Conservation (phyloP, 2,329 filamentous ascomycete genomes). For the Epichloe aotearoae region DNA sequence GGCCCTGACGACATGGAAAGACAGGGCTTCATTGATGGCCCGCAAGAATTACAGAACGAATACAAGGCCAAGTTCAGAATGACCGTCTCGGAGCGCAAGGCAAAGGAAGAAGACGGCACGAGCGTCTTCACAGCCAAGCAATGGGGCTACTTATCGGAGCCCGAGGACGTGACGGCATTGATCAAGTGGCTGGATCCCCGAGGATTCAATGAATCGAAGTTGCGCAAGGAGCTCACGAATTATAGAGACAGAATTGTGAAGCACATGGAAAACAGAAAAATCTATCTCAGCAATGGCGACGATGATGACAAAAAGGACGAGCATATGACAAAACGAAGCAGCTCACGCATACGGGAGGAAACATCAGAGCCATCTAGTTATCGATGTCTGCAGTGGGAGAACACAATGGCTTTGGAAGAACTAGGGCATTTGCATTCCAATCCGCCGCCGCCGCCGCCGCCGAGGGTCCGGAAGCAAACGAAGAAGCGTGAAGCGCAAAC, state of each 20-base stretch:
- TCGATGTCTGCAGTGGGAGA: slow-evolving; percentile 41
- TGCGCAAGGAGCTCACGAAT: slow-evolving; percentile 71
- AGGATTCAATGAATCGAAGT: slow-evolving; percentile 72
- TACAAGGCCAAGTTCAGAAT: slow-evolving; percentile 68
- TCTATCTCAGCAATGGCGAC: slow-evolving; percentile 42
- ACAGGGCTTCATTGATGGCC: slow-evolving; percentile 72
- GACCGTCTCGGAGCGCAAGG: slow-evolving; percentile 76
- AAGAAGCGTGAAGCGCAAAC: slow-evolving; percentile 34
- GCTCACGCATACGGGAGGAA: slow-evolving; percentile 32
- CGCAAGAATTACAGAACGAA: slow-evolving; percentile 55
- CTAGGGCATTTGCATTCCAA: slow-evolving; percentile 44
- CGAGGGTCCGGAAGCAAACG: slow-evolving; percentile 35
- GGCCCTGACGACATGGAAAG: slow-evolving; percentile 83
- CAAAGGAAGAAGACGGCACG: slow-evolving; percentile 70
- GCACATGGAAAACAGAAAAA: slow-evolving; percentile 68
- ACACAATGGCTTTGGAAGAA: slow-evolving; percentile 43
- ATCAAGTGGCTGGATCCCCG: slow-evolving; percentile 81
- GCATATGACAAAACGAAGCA: slow-evolving; percentile 25
- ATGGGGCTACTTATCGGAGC: slow-evolving; percentile 86
- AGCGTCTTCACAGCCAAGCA: slow-evolving; percentile 64
- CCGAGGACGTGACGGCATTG: slow-evolving; percentile 62
- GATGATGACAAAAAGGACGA: slow-evolving; percentile 27
- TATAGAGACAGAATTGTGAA: slow-evolving; percentile 64
- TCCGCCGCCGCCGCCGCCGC: slow-evolving; percentile 34
- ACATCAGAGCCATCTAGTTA: slow-evolving; percentile 32